phyloP scores from a whole-genome alignment of 2,329 filamentous ascomycete genomes.

The Chrysosporium keratinophilum region DNA sequence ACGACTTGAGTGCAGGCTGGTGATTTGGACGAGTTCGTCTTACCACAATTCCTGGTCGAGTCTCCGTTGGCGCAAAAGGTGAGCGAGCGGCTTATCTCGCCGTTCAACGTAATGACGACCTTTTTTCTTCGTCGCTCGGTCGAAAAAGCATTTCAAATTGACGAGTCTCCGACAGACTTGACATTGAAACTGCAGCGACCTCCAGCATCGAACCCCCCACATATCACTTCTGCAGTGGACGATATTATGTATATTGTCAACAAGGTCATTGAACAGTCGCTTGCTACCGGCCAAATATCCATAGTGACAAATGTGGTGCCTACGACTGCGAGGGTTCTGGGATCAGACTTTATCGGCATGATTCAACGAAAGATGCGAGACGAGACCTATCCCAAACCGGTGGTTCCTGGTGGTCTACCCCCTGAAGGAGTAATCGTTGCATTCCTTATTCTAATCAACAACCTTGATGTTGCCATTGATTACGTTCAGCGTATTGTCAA shows the following conservation, averaged over 20 bases:
- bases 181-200: conserved; percentile 63
- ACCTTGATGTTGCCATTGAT: conserved; percentile 81
- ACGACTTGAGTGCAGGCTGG: conserved; percentile 3
- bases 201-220: conserved; percentile 68
- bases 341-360: conserved; percentile 90
- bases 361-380: conserved; percentile 96
- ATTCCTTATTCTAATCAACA: conserved; percentile 91
- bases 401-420: conserved; percentile 67
- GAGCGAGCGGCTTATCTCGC: conserved; percentile 58
- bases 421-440: conserved; percentile 79
- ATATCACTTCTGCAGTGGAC: conserved; percentile 90
- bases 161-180: conserved; percentile 73
- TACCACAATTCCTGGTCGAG: conserved; percentile 65
- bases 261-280: conserved; percentile 72
- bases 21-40: conserved; percentile 39
- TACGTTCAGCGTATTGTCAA: conserved; percentile 81
- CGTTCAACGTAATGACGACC: conserved; percentile 85
- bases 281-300: conserved; percentile 73
- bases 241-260: conserved; percentile 99
- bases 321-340: conserved; percentile 66
- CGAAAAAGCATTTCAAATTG: conserved; percentile 93
- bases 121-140: conserved; percentile 96
- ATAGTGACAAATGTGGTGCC: conserved; percentile 70
- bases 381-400: conserved; percentile 76
- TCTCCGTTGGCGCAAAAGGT: conserved; percentile 77